Evolutionary conservation across 371 early-diverging fungal species (phyloP).

Genomic region (Mucor racemosus): DNA sequence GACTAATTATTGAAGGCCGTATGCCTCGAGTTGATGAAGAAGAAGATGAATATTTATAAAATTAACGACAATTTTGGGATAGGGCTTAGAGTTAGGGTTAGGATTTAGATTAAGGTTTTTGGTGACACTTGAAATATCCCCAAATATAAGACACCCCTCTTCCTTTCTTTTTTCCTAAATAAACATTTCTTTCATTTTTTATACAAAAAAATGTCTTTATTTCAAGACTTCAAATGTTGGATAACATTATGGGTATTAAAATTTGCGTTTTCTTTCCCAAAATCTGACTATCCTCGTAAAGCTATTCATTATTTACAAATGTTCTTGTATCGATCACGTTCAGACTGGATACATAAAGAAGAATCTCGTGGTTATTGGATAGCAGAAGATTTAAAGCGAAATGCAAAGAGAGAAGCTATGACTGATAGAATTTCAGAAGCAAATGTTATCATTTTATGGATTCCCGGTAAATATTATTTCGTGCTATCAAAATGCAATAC

Average conservation of each 20-base stretch:
- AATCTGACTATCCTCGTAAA: constrained; percentile 9
- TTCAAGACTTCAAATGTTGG: constrained; percentile 24
- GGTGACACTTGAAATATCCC: not conserved
- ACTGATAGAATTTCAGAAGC: constrained; percentile 36
- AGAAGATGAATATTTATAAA: constrained; percentile 12
- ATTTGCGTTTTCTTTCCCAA: constrained; percentile 28
- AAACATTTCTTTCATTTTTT: constrained; percentile 8
- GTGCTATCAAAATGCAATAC: not conserved
- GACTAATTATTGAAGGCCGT: constrained; percentile 44
- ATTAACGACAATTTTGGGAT: not conserved
- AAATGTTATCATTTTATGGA: constrained; percentile 45
- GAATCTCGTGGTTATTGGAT: constrained; percentile 35
- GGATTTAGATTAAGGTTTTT: not conserved
- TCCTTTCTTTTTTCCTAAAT: not conserved
- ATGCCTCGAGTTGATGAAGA: constrained; percentile 26
- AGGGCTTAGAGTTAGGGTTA: not conserved
- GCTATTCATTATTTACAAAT: constrained; percentile 16
- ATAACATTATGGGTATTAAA: constrained; percentile 16
- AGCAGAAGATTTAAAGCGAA: constrained; percentile 35
- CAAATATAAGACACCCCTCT: not conserved
- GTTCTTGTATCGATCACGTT: constrained; percentile 26
- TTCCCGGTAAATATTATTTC: constrained; percentile 36
- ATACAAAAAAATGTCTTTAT: constrained; percentile 16
- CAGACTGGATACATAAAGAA: constrained; percentile 26
- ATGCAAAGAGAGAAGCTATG: constrained; percentile 42